A percentile compares a stretch with the other conserved stretches of the same genome.
Conservation (phyloP, 106 monocot genomes). For the Amphibolis antarctica region DNA sequence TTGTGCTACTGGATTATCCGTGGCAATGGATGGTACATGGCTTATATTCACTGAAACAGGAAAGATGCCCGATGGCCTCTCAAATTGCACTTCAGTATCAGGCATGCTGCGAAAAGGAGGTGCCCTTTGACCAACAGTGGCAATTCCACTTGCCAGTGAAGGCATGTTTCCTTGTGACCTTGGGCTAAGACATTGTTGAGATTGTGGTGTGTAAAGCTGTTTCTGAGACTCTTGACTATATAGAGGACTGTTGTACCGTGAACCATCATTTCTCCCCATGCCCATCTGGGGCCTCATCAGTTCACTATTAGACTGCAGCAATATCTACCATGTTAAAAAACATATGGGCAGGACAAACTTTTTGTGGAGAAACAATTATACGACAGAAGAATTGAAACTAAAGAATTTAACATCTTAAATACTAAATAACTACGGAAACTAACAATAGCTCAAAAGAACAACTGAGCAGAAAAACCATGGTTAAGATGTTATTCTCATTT, state of each 20-base stretch:
- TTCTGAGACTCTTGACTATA: slow-evolving; percentile 30
- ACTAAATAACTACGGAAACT: too few species aligned
- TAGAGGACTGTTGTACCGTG: slow-evolving; percentile 16
- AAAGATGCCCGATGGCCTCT: slow-evolving; percentile 19
- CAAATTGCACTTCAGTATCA: slow-evolving; percentile 24
- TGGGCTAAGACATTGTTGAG: slow-evolving; percentile 29
- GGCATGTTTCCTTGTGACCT: slow-evolving; percentile 30
- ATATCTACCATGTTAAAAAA: background rate
- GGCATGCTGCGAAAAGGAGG: slow-evolving; percentile 15
- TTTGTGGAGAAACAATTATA: background rate
- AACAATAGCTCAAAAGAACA: too few species aligned
- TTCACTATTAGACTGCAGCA: slow-evolving; percentile 44
- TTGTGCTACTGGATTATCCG: slow-evolving; percentile 21
- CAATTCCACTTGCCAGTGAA: slow-evolving; percentile 13
- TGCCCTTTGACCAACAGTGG: slow-evolving; percentile 17
- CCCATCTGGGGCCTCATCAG: slow-evolving; percentile 23
- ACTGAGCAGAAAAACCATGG: too few species aligned
- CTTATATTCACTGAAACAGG: slow-evolving; percentile 21
- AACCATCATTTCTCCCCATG: slow-evolving; percentile 15
- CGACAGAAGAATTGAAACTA: background rate
- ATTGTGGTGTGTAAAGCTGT: slow-evolving; percentile 14
- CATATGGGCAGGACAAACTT: background rate
- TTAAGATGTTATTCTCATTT: too few species aligned
- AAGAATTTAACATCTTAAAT: background rate
- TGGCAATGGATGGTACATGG: slow-evolving; percentile 2